A percentile compares a stretch with the other conserved stretches of the same genome.
phyloP scores from a whole-genome alignment of 2,329 filamentous ascomycete species.

The Fonsecaea erecta region DNA sequence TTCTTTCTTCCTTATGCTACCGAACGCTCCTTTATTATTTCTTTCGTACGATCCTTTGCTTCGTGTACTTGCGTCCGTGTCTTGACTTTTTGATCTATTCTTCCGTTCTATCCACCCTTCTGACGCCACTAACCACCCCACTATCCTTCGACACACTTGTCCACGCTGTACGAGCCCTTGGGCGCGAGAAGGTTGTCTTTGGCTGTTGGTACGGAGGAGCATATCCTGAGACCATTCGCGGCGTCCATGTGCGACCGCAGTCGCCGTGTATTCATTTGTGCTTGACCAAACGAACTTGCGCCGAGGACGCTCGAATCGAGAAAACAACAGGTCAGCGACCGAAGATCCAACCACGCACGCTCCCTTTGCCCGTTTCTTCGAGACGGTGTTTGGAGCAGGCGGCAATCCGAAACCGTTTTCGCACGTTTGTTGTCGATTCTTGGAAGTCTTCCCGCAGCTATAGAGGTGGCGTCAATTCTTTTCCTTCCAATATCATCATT shows the following conservation, averaged over 20 bases:
- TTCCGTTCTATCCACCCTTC: constrained; percentile 19
- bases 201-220: constrained; percentile 5
- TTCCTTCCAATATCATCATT: neutral
- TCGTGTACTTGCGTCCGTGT: constrained; percentile 24
- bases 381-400: constrained; percentile 9
- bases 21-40: constrained; percentile 32
- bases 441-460: neutral
- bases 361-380: neutral
- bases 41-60: constrained; percentile 28
- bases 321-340: constrained; percentile 4
- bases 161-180: constrained; percentile 15
- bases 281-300: constrained; percentile 11
- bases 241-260: constrained; percentile 17
- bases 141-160: constrained; percentile 24
- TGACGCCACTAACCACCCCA: constrained; percentile 27
- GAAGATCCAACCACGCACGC: constrained; percentile 3
- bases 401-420: constrained; percentile 11
- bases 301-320: constrained; percentile 9
- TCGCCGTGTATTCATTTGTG: constrained; percentile 14
- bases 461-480: constrained; percentile 11
- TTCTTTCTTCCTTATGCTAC: constrained; percentile 29
- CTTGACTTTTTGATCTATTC: constrained; percentile 21
- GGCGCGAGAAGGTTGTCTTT: constrained; percentile 12
- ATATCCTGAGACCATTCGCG: constrained; percentile 3
- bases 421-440: constrained; percentile 9